These are phyloP conservation scores for Neofusicoccum kwambonambiense DNA, from an alignment of 2,329 filamentous ascomycete genomes.

Conservation along the genomic window DNA sequence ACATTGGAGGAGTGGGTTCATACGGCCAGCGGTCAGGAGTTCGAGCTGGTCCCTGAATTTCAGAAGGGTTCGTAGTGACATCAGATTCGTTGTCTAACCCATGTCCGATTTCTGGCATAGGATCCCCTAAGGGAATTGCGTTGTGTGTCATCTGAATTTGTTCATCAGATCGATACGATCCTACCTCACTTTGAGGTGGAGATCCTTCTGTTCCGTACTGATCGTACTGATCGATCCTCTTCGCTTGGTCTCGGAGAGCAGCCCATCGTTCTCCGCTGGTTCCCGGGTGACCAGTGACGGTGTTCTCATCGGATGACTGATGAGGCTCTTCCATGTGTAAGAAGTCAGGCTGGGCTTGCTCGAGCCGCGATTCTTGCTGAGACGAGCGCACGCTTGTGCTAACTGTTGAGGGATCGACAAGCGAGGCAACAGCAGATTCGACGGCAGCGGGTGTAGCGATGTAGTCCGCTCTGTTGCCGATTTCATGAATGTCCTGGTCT, in stretches of 20 bases:
- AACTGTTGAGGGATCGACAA: conserved; percentile 79
- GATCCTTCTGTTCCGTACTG: conserved; percentile 46
- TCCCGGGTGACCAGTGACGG: conserved; percentile 24
- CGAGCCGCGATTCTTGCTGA: conserved; percentile 15
- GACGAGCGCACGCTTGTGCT: conserved; percentile 45
- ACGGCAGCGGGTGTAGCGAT: conserved; percentile 71
- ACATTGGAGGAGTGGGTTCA: conserved; percentile 51
- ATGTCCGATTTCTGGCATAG: conserved; percentile 76
- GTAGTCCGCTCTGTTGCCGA: conserved; percentile 72
- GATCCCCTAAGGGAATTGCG: conserved; percentile 66
- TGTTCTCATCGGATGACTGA: conserved; percentile 24
- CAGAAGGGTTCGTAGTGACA: conserved; percentile 79
- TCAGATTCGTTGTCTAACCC: conserved; percentile 59
- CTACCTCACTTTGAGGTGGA: conserved; percentile 55
- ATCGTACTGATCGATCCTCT: conserved; percentile 25
- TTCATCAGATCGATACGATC: conserved; percentile 42
- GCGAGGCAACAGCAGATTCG: conserved; percentile 86
- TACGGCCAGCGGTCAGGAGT: conserved; percentile 56
- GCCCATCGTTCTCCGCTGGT: conserved; percentile 35
- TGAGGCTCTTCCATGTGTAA: conserved; percentile 21
- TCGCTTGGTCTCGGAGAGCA: conserved; percentile 40
- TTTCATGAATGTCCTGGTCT: conserved; percentile 66
- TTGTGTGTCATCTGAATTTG: conserved; percentile 64
- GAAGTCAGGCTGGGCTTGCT: background rate
- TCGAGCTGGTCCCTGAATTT: conserved; percentile 68